These are phyloP conservation scores for Lanmaoa rubissima DNA, from an alignment of 768 basidiomycete genomes.

Conservation along the genomic window DNA sequence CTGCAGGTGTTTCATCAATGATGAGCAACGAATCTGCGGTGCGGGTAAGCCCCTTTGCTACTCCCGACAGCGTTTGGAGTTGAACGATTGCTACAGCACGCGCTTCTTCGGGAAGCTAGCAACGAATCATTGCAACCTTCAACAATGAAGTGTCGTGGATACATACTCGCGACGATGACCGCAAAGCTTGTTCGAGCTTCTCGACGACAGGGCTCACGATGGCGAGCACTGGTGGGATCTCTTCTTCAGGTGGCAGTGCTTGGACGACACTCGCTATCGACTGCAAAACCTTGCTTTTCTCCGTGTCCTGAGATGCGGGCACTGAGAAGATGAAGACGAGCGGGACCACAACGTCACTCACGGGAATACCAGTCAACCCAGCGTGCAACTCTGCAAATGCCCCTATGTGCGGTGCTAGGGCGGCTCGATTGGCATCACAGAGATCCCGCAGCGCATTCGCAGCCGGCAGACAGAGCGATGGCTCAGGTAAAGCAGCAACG, in stretches of 20 bases:
- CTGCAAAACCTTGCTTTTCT: slow-evolving; percentile 88
- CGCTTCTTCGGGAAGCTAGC: slow-evolving; percentile 71
- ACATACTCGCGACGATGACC: slow-evolving; percentile 51
- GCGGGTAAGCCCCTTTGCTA: slow-evolving; percentile 84
- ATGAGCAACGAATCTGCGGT: slow-evolving; percentile 65
- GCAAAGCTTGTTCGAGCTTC: slow-evolving; percentile 62
- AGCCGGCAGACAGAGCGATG: slow-evolving; percentile 61
- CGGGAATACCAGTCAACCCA: slow-evolving; percentile 69
- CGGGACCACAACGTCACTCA: slow-evolving; percentile 34
- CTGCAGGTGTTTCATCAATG: slow-evolving; percentile 55
- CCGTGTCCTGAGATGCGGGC: slow-evolving; percentile 56
- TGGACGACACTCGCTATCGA: slow-evolving; percentile 93
- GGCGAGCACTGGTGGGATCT: slow-evolving; percentile 73
- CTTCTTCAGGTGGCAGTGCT: slow-evolving; percentile 76
- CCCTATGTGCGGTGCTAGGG: slow-evolving; percentile 76
- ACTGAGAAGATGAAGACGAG: not conserved
- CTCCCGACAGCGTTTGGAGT: slow-evolving; percentile 77
- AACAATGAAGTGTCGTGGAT: not conserved
- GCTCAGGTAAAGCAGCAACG: slow-evolving; percentile 66
- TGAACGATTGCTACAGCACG: slow-evolving; percentile 64
- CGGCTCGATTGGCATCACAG: slow-evolving; percentile 87
- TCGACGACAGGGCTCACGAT: slow-evolving; percentile 75
- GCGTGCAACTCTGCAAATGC: slow-evolving; percentile 86
- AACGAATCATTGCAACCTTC: not conserved
- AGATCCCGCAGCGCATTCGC: slow-evolving; percentile 82